A percentile compares a stretch with the other conserved stretches of the same genome.
Evolutionary conservation across 306 rosid genomes (phyloP).

Genomic region (Vigna unguiculata): DNA sequence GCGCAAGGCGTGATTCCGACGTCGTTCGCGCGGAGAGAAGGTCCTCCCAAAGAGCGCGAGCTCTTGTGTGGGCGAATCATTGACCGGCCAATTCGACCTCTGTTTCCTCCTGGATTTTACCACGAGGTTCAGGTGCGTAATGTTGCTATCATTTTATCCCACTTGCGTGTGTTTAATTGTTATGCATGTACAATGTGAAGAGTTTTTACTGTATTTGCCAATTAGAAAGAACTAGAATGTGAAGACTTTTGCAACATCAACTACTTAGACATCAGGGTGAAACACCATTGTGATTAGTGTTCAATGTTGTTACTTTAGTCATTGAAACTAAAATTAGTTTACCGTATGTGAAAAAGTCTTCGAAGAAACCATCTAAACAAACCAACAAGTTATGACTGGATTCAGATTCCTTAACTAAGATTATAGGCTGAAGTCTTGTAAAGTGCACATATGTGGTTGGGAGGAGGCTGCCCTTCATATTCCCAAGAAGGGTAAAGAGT

Average conservation of each 20-base stretch:
- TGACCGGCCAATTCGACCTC: conserved; percentile 90
- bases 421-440: too few relatives aligned
- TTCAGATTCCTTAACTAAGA: too few relatives aligned
- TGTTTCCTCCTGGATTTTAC: conserved; percentile 90
- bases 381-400: too few relatives aligned
- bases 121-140: conserved; percentile 92
- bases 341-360: too few relatives aligned
- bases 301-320: background rate
- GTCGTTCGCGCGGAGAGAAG: conserved; percentile 87
- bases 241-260: too few relatives aligned
- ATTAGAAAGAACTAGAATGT: too few relatives aligned
- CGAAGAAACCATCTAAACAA: too few relatives aligned
- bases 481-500: too few relatives aligned
- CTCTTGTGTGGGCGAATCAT: conserved; percentile 87
- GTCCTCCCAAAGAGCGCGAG: conserved; percentile 96
- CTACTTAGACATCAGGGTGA: too few relatives aligned
- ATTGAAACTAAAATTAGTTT: background rate
- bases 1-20: conserved; percentile 90
- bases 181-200: background rate
- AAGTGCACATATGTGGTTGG: too few relatives aligned
- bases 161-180: background rate
- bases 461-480: too few relatives aligned
- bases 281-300: background rate
- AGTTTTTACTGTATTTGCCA: background rate
- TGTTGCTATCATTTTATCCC: background rate